phyloP scores from a whole-genome alignment of 805 yeast species.

The Saccharomycopsis oosterbeekiorum region DNA sequence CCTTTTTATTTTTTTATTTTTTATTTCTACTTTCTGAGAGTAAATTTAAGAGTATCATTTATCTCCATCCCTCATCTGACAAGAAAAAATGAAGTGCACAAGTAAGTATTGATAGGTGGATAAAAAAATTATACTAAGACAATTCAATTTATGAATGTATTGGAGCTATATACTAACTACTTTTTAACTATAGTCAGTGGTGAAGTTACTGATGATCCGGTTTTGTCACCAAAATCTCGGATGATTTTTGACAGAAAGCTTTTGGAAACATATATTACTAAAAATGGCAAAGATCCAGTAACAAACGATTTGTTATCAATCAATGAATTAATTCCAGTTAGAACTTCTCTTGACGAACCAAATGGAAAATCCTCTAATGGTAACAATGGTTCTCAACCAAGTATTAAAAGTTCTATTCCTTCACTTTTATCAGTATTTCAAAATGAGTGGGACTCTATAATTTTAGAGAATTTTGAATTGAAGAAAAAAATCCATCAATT shows the following conservation, averaged over 20 bases:
- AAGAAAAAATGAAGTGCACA: not conserved
- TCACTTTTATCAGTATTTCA: slow-evolving; percentile 65
- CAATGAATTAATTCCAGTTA: slow-evolving; percentile 47
- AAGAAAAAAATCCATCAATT: slow-evolving; percentile 60
- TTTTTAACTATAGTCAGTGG: slow-evolving; percentile 45
- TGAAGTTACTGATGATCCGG: slow-evolving; percentile 58
- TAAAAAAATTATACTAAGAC: too few relatives aligned
- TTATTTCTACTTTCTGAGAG: not conserved
- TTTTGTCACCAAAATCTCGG: slow-evolving; percentile 63
- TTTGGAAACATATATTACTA: slow-evolving; percentile 50
- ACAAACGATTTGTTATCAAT: slow-evolving; percentile 47
- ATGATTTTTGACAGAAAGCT: slow-evolving; percentile 57
- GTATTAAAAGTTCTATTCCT: slow-evolving; percentile 54
- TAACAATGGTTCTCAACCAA: not conserved
- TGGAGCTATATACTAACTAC: not conserved
- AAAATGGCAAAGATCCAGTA: slow-evolving; percentile 69
- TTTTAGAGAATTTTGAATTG: slow-evolving; percentile 68
- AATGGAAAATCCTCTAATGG: not conserved
- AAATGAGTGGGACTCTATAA: slow-evolving; percentile 82
- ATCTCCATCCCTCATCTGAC: not conserved
- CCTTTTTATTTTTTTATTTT: not conserved
- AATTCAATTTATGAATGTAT: too few relatives aligned
- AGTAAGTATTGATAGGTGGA: not conserved
- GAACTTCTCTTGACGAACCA: slow-evolving; percentile 22
- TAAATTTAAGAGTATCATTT: not conserved